A percentile compares a stretch with the other conserved stretches of the same genome.
Conservation (phyloP, 768 basidiomycete genomes). For the Tephrocybe rancida region DNA sequence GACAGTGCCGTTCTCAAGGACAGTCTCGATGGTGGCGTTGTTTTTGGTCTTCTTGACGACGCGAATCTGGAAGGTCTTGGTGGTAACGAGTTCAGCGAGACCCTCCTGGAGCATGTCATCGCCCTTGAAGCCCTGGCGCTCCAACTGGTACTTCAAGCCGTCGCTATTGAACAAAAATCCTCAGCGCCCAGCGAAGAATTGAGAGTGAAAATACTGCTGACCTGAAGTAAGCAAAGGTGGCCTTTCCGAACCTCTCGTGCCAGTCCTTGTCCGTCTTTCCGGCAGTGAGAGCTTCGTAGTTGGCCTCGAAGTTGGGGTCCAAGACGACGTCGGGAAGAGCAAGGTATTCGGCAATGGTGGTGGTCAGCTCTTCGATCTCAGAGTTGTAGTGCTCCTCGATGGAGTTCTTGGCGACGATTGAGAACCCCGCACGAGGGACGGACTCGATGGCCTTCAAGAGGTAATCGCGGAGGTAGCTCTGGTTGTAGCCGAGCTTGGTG, state of each 20-base stretch:
- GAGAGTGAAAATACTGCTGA: not conserved
- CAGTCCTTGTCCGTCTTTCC: conserved; percentile 28
- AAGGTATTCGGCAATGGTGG: conserved; percentile 30
- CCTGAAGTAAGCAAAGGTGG: conserved; percentile 31
- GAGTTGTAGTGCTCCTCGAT: conserved; percentile 33
- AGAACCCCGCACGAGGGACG: conserved; percentile 33
- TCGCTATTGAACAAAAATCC: conserved; percentile 18
- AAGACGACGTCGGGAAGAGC: conserved; percentile 32
- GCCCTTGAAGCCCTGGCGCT: conserved; percentile 34
- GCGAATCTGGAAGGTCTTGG: conserved; percentile 39
- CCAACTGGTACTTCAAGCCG: conserved; percentile 33
- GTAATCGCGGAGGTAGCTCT: conserved; percentile 22
- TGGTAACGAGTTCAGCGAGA: conserved; percentile 33
- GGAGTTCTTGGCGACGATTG: conserved; percentile 27
- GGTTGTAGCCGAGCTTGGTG: conserved; percentile 33
- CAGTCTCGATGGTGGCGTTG: conserved; percentile 29
- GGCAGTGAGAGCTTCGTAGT: conserved; percentile 25
- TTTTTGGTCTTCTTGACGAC: conserved; percentile 33
- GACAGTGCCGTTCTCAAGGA: conserved; percentile 35
- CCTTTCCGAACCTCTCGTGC: conserved; percentile 29
- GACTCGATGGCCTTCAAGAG: conserved; percentile 34
- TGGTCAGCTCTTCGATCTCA: conserved; percentile 28
- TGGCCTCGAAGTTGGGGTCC: conserved; percentile 40
- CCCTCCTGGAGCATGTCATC: conserved; percentile 46
- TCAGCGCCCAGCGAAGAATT: not conserved